Evolutionary conservation across 31 red algal genomes (phyloP).

Genomic region (Odonthalia washingtoniensis): DNA sequence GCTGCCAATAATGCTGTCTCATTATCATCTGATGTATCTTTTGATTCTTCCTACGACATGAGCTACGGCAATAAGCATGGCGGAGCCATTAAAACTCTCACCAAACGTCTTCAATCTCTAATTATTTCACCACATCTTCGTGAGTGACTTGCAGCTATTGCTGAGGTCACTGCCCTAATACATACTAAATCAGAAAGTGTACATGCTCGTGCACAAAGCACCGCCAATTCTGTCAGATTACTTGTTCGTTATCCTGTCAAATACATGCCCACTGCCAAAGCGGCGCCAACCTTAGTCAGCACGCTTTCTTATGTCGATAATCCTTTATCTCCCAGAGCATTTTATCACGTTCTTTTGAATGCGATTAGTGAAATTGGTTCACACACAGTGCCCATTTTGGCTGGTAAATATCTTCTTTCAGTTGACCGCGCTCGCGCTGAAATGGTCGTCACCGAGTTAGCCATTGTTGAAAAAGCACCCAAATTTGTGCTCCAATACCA

Average conservation of each 20-base stretch:
- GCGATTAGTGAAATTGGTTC: slow-evolving; percentile 53
- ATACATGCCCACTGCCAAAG: slow-evolving; percentile 55
- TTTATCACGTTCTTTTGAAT: slow-evolving; percentile 34
- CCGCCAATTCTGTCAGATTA: slow-evolving; percentile 85
- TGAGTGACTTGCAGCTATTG: slow-evolving; percentile 84
- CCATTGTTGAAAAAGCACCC: slow-evolving; percentile 23
- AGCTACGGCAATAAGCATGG: slow-evolving; percentile 40
- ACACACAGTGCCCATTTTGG: neutral
- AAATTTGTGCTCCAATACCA: slow-evolving; percentile 45
- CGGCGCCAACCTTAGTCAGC: slow-evolving; percentile 60
- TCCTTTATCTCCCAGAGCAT: slow-evolving; percentile 46
- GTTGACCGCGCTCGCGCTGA: slow-evolving; percentile 62
- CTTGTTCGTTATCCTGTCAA: slow-evolving; percentile 68
- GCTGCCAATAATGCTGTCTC: no score
- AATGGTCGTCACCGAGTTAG: slow-evolving; percentile 53
- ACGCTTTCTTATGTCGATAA: slow-evolving; percentile 52
- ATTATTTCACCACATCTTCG: slow-evolving; percentile 49
- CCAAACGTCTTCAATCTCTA: slow-evolving; percentile 55
- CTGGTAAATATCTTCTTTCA: slow-evolving; percentile 37
- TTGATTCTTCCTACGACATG: slow-evolving; percentile 9
- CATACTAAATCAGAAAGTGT: slow-evolving; percentile 77
- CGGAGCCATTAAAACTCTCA: slow-evolving; percentile 49
- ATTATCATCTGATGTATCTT: neutral
- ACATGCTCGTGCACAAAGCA: slow-evolving; percentile 84
- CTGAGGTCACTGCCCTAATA: slow-evolving; percentile 76